phyloP scores from a whole-genome alignment of 352 stramenopile species.

The Phytophthora constricta region DNA sequence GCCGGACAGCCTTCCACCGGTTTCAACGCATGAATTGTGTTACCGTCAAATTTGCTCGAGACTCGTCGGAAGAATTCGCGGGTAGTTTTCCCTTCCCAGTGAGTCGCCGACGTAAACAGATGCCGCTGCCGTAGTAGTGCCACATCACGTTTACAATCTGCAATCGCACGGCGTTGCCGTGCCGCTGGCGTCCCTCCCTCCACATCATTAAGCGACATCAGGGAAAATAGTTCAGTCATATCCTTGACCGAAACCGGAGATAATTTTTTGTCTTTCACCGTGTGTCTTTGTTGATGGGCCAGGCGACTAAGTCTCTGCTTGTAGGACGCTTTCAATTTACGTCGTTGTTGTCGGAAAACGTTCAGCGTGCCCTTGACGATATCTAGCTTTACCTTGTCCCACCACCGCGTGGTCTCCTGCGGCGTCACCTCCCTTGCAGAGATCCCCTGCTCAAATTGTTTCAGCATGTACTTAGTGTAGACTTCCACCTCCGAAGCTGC shows the following conservation, averaged over 20 bases:
- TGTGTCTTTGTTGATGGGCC: background rate
- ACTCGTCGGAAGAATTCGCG: background rate
- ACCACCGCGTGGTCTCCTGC: background rate
- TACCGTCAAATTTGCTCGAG: background rate
- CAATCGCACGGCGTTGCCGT: background rate
- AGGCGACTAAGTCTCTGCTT: background rate
- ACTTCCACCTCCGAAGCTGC: background rate
- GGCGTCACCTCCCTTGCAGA: background rate
- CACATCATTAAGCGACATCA: background rate
- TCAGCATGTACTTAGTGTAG: background rate
- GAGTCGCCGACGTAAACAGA: background rate
- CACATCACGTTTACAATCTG: background rate
- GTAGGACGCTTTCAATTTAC: background rate
- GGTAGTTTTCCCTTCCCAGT: background rate
- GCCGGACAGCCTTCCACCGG: background rate
- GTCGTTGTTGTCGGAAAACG: background rate
- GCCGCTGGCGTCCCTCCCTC: background rate
- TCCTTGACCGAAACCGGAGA: no score
- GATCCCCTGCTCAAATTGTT: background rate
- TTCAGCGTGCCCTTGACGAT: background rate
- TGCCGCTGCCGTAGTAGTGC: background rate
- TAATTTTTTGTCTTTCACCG: background rate
- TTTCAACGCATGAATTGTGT: background rate
- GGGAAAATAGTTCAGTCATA: background rate
- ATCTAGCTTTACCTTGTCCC: background rate